Evolutionary conservation across 179 eudicot genomes (phyloP).

Genomic region (Kewa caespitosa): DNA sequence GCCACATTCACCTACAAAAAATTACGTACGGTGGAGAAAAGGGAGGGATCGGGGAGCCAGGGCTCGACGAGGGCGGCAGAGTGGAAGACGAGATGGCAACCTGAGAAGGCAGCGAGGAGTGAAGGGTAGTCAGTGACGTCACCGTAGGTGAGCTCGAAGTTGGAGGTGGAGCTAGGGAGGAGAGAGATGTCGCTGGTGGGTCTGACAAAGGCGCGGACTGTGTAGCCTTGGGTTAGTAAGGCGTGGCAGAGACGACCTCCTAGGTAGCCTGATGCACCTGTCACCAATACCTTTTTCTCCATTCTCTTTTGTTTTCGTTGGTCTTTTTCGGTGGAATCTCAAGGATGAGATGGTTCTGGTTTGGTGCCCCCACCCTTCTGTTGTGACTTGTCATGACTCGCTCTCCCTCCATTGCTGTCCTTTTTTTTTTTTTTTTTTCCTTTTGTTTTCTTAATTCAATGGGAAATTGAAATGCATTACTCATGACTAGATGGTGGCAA

Average conservation of each 20-base stretch:
- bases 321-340: no score
- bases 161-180: slow-evolving; percentile 27
- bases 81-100: slow-evolving; percentile 66
- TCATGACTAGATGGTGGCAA: no score
- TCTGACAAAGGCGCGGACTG: slow-evolving; percentile 89
- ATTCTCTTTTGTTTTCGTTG: no score
- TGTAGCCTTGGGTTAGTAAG: slow-evolving; percentile 52
- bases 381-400: no score
- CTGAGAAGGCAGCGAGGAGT: slow-evolving; percentile 59
- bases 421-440: no score
- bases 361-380: no score
- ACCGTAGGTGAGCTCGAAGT: slow-evolving; percentile 62
- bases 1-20: no score
- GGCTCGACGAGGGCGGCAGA: slow-evolving; percentile 92
- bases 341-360: no score
- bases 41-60: slow-evolving; percentile 83
- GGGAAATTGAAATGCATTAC: no score
- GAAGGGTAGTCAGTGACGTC: slow-evolving; percentile 71
- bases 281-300: slow-evolving; percentile 54
- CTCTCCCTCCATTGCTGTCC: no score
- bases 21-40: slow-evolving; percentile 54
- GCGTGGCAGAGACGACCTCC: slow-evolving; percentile 79
- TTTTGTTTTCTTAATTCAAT: no score
- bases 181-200: slow-evolving; percentile 56
- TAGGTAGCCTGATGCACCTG: slow-evolving; percentile 94